These are phyloP conservation scores for Linnemannia exigua DNA, from an alignment of 192 early-diverging fungal genomes.

Conservation along the genomic window DNA sequence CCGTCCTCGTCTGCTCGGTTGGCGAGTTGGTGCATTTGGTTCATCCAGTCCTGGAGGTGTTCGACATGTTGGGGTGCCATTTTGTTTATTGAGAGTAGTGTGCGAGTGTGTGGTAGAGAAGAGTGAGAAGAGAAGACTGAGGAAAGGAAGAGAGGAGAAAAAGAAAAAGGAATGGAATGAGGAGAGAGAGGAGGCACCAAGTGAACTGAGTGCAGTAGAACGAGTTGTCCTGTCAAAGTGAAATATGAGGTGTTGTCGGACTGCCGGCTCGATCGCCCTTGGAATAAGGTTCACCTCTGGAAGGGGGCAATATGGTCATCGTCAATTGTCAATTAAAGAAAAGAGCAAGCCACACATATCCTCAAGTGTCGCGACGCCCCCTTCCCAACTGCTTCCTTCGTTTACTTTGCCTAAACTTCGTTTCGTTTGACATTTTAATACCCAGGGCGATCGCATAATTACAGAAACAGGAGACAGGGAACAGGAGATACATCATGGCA, in stretches of 20 bases:
- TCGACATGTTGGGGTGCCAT: constrained; percentile 54
- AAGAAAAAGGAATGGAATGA: constrained; percentile 1
- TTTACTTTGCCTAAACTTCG: background rate
- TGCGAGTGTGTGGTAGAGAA: background rate
- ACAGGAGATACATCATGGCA: constrained; percentile 12
- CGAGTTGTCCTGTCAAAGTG: constrained; percentile 1
- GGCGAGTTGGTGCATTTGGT: constrained; percentile 19
- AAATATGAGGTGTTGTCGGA: background rate
- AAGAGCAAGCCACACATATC: background rate
- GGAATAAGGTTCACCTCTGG: background rate
- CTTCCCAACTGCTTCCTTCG: no score
- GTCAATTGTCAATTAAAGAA: background rate
- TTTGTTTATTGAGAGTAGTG: background rate
- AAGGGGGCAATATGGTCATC: background rate
- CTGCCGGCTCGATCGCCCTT: constrained; percentile 14
- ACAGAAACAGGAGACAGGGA: background rate
- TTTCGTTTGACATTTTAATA: background rate
- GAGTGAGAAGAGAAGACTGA: background rate
- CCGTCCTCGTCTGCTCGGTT: constrained; percentile 23
- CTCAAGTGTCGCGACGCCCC: background rate
- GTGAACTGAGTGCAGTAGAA: background rate
- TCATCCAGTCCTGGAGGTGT: constrained; percentile 33
- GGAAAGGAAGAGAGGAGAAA: background rate
- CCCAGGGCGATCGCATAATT: background rate
- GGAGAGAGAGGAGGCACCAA: background rate